phyloP scores from a whole-genome alignment of 2,329 filamentous ascomycete genomes.

The Cercospora citrullina region DNA sequence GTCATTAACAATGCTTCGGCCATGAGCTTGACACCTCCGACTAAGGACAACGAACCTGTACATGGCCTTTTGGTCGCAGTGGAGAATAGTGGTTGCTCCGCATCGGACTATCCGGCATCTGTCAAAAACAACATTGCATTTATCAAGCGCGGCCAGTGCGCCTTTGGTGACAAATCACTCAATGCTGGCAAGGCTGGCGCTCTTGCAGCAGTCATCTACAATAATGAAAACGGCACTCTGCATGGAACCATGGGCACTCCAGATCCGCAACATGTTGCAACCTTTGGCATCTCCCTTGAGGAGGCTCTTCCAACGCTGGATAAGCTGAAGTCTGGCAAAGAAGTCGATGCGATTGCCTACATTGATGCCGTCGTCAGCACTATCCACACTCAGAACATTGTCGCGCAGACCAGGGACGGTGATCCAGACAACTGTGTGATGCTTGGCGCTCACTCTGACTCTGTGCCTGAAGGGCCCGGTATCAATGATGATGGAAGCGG shows the following conservation, averaged over 20 bases:
- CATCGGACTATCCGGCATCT: slow-evolving; percentile 61
- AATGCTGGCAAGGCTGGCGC: slow-evolving; percentile 69
- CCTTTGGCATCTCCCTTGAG: slow-evolving; percentile 60
- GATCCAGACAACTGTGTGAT: slow-evolving; percentile 56
- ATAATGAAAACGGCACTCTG: slow-evolving; percentile 64
- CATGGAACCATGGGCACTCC: slow-evolving; percentile 59
- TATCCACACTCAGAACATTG: slow-evolving; percentile 27
- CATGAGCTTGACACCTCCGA: slow-evolving; percentile 40
- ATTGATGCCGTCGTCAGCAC: slow-evolving; percentile 27
- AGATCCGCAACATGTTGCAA: slow-evolving; percentile 64
- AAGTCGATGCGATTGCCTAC: slow-evolving; percentile 27
- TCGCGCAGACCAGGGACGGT: slow-evolving; percentile 25
- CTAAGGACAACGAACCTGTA: slow-evolving; percentile 31
- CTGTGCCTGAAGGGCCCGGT: slow-evolving; percentile 58
- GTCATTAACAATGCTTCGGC: slow-evolving; percentile 64
- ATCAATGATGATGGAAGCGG: slow-evolving; percentile 80
- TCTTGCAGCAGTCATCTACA: slow-evolving; percentile 72
- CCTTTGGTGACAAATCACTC: slow-evolving; percentile 71
- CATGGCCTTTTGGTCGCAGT: slow-evolving; percentile 52
- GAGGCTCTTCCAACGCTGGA: slow-evolving; percentile 25
- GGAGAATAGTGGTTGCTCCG: slow-evolving; percentile 62
- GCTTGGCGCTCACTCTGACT: slow-evolving; percentile 43
- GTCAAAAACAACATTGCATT: slow-evolving; percentile 68
- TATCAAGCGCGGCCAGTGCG: slow-evolving; percentile 67
- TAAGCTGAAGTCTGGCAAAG: slow-evolving; percentile 23